These are phyloP conservation scores for Coprinellus micaceus DNA, from an alignment of 768 basidiomycete species.

Conservation along the genomic window DNA sequence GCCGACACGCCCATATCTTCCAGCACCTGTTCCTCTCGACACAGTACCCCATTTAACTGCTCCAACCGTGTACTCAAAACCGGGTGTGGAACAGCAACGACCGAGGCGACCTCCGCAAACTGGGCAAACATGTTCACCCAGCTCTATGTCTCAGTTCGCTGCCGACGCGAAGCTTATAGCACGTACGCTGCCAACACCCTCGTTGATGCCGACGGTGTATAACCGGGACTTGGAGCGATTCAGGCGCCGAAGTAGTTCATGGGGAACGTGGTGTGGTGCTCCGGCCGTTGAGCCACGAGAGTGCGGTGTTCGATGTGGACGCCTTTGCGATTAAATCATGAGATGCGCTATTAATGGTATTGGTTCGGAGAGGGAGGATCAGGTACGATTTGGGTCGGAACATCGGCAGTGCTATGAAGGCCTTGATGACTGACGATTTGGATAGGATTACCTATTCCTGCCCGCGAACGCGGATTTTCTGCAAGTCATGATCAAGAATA, in stretches of 20 bases:
- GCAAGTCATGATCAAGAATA: constrained; percentile 55
- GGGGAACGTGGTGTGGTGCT: constrained; percentile 62
- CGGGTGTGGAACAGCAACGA: constrained; percentile 66
- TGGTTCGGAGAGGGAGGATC: constrained; percentile 66
- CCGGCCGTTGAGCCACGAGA: constrained; percentile 58
- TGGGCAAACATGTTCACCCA: constrained; percentile 73
- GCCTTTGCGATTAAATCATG: constrained; percentile 64
- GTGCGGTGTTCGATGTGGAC: constrained; percentile 64
- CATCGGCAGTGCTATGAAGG: not conserved
- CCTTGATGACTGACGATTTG: not conserved
- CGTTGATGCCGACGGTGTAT: constrained; percentile 35
- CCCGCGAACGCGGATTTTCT: constrained; percentile 52
- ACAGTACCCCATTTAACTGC: not conserved
- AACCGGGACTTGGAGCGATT: constrained; percentile 62
- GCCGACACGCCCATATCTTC: no score
- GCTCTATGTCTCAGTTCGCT: constrained; percentile 64
- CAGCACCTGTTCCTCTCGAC: not conserved
- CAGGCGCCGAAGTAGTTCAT: constrained; percentile 68
- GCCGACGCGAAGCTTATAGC: constrained; percentile 43
- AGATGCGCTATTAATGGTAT: constrained; percentile 79
- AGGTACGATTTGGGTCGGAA: constrained; percentile 33
- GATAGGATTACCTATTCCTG: constrained; percentile 76
- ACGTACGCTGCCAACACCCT: constrained; percentile 54
- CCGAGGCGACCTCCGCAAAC: constrained; percentile 61
- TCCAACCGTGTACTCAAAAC: constrained; percentile 3